phyloP scores from a whole-genome alignment of 805 yeast genomes.

The Candida boidinii region DNA sequence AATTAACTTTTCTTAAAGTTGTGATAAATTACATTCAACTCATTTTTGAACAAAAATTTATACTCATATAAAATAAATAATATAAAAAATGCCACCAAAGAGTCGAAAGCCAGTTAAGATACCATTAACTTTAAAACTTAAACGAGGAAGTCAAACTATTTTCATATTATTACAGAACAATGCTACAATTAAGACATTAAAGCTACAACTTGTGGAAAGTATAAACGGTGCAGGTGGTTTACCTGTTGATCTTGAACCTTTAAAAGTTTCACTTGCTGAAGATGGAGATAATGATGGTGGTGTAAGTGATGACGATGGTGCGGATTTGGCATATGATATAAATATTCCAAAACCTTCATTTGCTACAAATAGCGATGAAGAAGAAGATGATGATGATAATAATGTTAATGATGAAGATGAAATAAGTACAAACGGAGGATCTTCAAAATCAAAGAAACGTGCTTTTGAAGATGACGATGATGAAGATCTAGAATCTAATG shows the following conservation, averaged over 20 bases:
- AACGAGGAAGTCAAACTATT: slow-evolving; percentile 27
- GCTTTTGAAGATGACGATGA: slow-evolving; percentile 4
- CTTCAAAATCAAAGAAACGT: no score
- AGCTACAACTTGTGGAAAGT: slow-evolving; percentile 24
- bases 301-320: no score
- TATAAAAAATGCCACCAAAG: slow-evolving; percentile 17
- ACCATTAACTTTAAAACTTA: slow-evolving; percentile 21
- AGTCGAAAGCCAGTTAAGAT: slow-evolving; percentile 3
- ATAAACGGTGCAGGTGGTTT: slow-evolving; percentile 44
- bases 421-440: no score
- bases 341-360: slow-evolving; percentile 34
- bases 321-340: no score
- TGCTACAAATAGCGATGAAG: slow-evolving; percentile 17
- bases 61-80: no score
- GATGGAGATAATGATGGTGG: slow-evolving; percentile 20
- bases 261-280: slow-evolving; percentile 19
- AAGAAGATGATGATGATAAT: slow-evolving; percentile 27
- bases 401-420: slow-evolving; percentile 16
- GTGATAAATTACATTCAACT: no score
- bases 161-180: slow-evolving; percentile 18
- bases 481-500: slow-evolving; percentile 8
- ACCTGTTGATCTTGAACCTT: slow-evolving; percentile 16
- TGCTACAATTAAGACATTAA: slow-evolving; percentile 18
- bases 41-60: no score
- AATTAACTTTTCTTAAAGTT: no score